phyloP scores from a whole-genome alignment of 2,329 filamentous ascomycete genomes.

The Ceratocystis diversiconidia region DNA sequence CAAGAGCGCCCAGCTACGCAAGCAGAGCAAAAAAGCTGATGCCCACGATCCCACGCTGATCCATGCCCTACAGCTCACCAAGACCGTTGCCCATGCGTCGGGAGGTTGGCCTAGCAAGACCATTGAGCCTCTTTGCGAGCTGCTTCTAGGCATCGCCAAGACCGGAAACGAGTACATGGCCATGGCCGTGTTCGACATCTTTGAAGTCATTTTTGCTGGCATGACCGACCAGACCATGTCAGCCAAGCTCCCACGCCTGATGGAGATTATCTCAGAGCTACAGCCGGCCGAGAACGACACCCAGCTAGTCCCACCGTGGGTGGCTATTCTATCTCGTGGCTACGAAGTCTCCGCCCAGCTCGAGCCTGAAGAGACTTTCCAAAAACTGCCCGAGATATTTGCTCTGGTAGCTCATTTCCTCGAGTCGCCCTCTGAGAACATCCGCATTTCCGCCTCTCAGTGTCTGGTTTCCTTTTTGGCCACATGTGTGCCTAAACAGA shows the following conservation, averaged over 20 bases:
- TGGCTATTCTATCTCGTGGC: constrained; percentile 83
- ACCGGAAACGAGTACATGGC: constrained; percentile 92
- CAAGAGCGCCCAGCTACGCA: constrained; percentile 47
- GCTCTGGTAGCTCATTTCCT: constrained; percentile 67
- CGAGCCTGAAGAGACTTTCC: constrained; percentile 79
- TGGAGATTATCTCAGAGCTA: constrained; percentile 84
- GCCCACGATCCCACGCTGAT: constrained; percentile 72
- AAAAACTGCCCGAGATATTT: constrained; percentile 77
- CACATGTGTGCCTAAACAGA: constrained; percentile 72
- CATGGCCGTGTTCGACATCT: constrained; percentile 92
- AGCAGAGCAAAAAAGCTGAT: constrained; percentile 45
- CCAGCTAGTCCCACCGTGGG: constrained; percentile 88
- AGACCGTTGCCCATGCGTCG: constrained; percentile 72
- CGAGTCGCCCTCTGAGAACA: constrained; percentile 77
- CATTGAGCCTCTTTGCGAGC: constrained; percentile 80
- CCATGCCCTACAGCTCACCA: constrained; percentile 82
- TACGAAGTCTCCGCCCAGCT: constrained; percentile 89
- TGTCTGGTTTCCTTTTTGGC: constrained; percentile 85
- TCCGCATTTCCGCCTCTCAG: constrained; percentile 85
- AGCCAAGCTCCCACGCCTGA: constrained; percentile 71
- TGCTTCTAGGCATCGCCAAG: constrained; percentile 74
- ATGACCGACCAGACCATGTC: constrained; percentile 83
- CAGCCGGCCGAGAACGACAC: constrained; percentile 88
- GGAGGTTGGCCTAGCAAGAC: constrained; percentile 95
- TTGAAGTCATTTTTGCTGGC: constrained; percentile 88